These are phyloP conservation scores for Tolypocladium ophioglossoides DNA, from an alignment of 2,329 filamentous ascomycete species.

Conservation along the genomic window DNA sequence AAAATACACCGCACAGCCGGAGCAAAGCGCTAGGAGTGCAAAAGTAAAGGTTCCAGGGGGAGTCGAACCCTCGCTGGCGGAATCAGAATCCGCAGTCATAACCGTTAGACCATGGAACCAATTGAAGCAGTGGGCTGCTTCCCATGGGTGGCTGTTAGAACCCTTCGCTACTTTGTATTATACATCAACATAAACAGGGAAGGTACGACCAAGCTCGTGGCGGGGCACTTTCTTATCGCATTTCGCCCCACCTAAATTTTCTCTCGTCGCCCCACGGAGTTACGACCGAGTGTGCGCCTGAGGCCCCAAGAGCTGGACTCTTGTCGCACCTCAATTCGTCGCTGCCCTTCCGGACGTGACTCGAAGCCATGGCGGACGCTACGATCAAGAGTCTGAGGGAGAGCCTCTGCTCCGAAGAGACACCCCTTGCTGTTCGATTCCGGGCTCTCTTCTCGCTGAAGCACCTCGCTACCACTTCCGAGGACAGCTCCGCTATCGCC, in stretches of 20 bases:
- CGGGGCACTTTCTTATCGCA: constrained; percentile 8
- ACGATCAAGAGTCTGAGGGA: constrained; percentile 58
- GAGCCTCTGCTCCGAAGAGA: constrained; percentile 68
- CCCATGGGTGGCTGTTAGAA: constrained; percentile 8
- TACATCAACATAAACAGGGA: neutral
- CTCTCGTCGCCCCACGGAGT: constrained; percentile 8
- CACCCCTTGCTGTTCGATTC: constrained; percentile 80
- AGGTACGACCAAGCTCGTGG: neutral
- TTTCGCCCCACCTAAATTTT: constrained; percentile 24
- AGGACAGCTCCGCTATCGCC: constrained; percentile 45
- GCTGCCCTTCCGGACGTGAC: neutral
- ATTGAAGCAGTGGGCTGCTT: constrained; percentile 14
- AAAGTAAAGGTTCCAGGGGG: constrained; percentile 20
- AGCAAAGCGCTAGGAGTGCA: neutral
- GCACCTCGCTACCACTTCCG: constrained; percentile 65
- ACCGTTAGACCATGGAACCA: constrained; percentile 26
- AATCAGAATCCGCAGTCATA: constrained; percentile 26
- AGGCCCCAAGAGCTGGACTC: neutral
- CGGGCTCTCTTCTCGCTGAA: constrained; percentile 97
- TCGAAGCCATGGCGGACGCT: constrained; percentile 13
- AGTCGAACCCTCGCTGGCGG: constrained; percentile 27
- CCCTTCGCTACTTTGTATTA: neutral
- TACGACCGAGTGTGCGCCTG: neutral
- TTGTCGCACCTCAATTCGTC: neutral
- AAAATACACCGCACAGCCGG: neutral